Base-by-base conservation (phyloP, 106 monocot species). In the Dendrobium catenatum region DNA sequence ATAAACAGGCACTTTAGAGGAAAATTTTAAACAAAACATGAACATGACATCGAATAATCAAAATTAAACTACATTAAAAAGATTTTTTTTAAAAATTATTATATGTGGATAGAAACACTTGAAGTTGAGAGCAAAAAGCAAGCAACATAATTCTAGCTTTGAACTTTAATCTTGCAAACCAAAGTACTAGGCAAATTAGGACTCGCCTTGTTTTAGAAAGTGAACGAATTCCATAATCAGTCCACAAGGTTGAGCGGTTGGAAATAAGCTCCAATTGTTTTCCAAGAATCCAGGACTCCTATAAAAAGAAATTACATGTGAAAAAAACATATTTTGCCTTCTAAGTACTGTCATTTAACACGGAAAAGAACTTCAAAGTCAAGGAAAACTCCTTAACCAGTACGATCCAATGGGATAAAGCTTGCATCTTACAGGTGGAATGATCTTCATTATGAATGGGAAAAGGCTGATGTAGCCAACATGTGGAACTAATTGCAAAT, bases 391-490 rank as follows among this genome's bases (percentile, higher is more conserved):
- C 40, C 49, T 16, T 20, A 6, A 77, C 61, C 9, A 59, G 44
- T 19, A 42, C 0, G 33, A 16, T 66, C 13, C 10, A 17, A 49
- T 20, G 78, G 42, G 74, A 54, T 77, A n/a, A 18, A 76, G n/a
- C 3, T 49, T 18, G 43, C 8, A 58, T 85, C 97, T 88, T 87
- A 95, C 98, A 83, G 93, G 81, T 75, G 98, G 98, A 86, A 99
- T 95, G 48, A 91, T 93, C 43, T 85, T 87, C 95, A 99, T 99
- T 87, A 99, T 93, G 81, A 99, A 95, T 54, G 98, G 98, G 81
- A 99, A 99, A 85, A 99, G 89, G 80, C 87, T 91, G 84, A 95
- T 85, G 77, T 91, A 95, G 42, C 98, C 98, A 88, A 95, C 58
- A 88, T 95, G 93, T 33, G 98, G 95, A 80, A 95, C 93, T 70